Conservation (phyloP, 768 basidiomycete genomes). For the Leccinum subgranulosum region DNA sequence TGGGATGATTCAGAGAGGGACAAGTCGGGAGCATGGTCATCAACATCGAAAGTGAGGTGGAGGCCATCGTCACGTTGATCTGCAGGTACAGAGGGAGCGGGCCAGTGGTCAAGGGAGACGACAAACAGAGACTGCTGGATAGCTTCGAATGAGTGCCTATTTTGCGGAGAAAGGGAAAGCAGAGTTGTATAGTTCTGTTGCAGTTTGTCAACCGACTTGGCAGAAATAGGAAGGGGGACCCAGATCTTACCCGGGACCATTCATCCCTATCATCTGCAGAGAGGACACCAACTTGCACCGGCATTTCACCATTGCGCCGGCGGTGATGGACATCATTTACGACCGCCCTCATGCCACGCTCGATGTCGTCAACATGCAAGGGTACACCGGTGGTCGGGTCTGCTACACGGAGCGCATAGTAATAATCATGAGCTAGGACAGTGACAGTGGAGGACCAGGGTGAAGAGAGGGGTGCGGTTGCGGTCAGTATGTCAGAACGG, state of each 20-base stretch:
- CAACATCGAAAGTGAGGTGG: slow-evolving; percentile 35
- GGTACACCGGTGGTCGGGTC: slow-evolving; percentile 30
- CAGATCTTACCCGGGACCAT: slow-evolving; percentile 67
- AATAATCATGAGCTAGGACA: slow-evolving; percentile 73
- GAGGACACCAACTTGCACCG: slow-evolving; percentile 64
- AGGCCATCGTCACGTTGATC: slow-evolving; percentile 16
- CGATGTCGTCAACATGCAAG: slow-evolving; percentile 40
- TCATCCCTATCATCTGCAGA: slow-evolving; percentile 78
- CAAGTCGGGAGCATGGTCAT: slow-evolving; percentile 4
- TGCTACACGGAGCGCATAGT: slow-evolving; percentile 70
- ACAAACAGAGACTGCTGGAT: slow-evolving; percentile 77
- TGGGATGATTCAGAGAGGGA: slow-evolving; percentile 7
- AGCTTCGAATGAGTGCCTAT: slow-evolving; percentile 54
- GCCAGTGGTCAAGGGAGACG: slow-evolving; percentile 77
- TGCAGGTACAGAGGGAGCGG: slow-evolving; percentile 32
- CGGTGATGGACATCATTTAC: slow-evolving; percentile 58
- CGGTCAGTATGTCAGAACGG: slow-evolving; percentile 58
- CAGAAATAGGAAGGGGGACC: neutral
- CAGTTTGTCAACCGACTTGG: neutral
- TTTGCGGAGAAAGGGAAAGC: slow-evolving; percentile 61
- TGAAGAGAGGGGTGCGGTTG: slow-evolving; percentile 41
- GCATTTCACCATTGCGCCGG: slow-evolving; percentile 48
- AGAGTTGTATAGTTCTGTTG: slow-evolving; percentile 65
- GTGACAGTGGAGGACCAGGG: slow-evolving; percentile 48
- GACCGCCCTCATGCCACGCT: slow-evolving; percentile 41